These are phyloP conservation scores for Omphalea diandra DNA, from an alignment of 441 rosid species.

Conservation along the genomic window DNA sequence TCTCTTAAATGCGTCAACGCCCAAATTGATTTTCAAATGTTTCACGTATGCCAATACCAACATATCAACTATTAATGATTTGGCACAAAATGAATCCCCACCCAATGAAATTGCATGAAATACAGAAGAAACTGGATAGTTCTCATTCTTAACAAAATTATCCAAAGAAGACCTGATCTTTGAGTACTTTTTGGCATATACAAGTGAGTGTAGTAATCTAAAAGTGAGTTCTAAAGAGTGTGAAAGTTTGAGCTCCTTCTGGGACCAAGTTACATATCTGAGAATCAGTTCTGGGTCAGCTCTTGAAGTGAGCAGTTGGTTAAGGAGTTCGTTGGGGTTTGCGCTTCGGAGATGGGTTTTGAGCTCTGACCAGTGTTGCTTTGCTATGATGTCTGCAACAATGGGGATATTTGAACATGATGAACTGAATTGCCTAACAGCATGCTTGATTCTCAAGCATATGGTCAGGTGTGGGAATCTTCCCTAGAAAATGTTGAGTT, in stretches of 20 bases:
- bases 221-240: slow-evolving; percentile 35
- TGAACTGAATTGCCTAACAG: slow-evolving; percentile 30
- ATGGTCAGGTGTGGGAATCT: slow-evolving; percentile 8
- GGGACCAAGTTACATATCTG: slow-evolving; percentile 47
- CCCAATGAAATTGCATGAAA: slow-evolving; percentile 55
- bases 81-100: slow-evolving; percentile 46
- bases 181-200: slow-evolving; percentile 44
- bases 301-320: slow-evolving; percentile 44
- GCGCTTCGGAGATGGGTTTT: slow-evolving; percentile 33
- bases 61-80: slow-evolving; percentile 62
- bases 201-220: slow-evolving; percentile 47
- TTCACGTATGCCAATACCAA: slow-evolving; percentile 54
- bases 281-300: slow-evolving; percentile 51
- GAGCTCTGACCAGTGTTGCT: slow-evolving; percentile 64
- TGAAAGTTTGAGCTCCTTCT: slow-evolving; percentile 34
- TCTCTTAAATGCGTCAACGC: slow-evolving; percentile 68
- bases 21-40: slow-evolving; percentile 43
- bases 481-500: not conserved
- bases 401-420: slow-evolving; percentile 10
- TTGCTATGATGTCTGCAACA: slow-evolving; percentile 44
- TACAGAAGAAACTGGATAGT: slow-evolving; percentile 43
- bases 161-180: slow-evolving; percentile 66
- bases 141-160: slow-evolving; percentile 43
- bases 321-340: slow-evolving; percentile 38
- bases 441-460: slow-evolving; percentile 52